Base-by-base conservation (phyloP, 148 eudicot genomes). In the Fagopyrum tataricum region DNA sequence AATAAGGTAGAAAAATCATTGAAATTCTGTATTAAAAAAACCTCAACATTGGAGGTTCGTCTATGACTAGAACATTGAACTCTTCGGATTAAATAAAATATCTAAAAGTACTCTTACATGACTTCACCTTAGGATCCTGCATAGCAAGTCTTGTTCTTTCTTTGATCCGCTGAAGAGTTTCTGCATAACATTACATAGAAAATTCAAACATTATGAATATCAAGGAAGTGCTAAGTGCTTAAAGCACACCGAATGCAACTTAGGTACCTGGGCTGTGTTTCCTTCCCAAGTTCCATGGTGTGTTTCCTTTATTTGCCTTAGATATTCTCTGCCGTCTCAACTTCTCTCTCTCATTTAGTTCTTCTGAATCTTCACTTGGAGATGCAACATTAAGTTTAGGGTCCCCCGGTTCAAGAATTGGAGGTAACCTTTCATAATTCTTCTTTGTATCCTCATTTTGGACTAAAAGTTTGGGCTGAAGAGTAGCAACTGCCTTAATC, bases 111-210 rank as follows among this genome's bases (percentile, higher is more conserved):
- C 62, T 84, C 94, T 91, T 87, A 87, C 94, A 87, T 88, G 93
- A 86, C 95, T 79, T 91, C 96, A 94, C 99, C 99, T 95, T 88
- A 81, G 91, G 97, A 81, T 79, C 74, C 88, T 88, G 96, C 99
- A 95, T 91, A 76, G 99, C 99, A 74, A 95, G 85, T 80, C 72
- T 87, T 43, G 99, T 95, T 76, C 89, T 87, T 85, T 90, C 99
- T 80, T 67, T 88, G 77, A 95, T 95, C 75, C 80, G 82, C 58
- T 75, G 82, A 72, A 78, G 76, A 46, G 96, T 95, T 78, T 90
- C 99, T 95, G 97, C 86, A 88, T 46, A 68, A 82, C 40, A 20
- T 53, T 47, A 49, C 26, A 74, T 4, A 74, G 10, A 39, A 37
- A 51, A 46, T 67, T 74, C 6, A 62, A 46, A 26, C 17, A n/a